A percentile compares a stretch with the other conserved stretches of the same genome.
phyloP scores from a whole-genome alignment of 1,284 basidiomycete species.

The Rhodotorula sp. region DNA sequence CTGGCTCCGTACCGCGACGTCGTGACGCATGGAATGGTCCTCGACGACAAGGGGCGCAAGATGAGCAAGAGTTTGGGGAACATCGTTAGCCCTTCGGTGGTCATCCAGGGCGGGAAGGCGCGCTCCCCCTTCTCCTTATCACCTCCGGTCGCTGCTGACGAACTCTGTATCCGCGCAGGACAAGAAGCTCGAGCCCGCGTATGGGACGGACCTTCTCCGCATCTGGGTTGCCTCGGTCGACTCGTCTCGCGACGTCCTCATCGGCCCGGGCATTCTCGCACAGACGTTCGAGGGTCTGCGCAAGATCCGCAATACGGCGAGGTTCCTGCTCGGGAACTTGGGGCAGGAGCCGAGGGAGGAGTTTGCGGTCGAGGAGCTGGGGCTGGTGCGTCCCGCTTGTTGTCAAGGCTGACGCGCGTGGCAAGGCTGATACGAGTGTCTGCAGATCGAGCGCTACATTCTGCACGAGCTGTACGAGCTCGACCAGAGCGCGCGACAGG shows the following conservation, averaged over 20 bases:
- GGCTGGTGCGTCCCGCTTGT: slow-evolving; percentile 59
- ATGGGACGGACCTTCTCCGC: slow-evolving; percentile 84
- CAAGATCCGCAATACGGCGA: slow-evolving; percentile 82
- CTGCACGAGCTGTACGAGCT: slow-evolving; percentile 79
- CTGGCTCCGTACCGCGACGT: slow-evolving; percentile 73
- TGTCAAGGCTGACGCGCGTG: too few species aligned
- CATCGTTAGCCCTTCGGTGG: slow-evolving; percentile 71
- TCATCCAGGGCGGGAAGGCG: slow-evolving; percentile 78
- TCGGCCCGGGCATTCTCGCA: slow-evolving; percentile 75
- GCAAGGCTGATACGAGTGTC: neutral
- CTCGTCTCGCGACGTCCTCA: slow-evolving; percentile 82
- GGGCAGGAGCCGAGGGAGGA: slow-evolving; percentile 52
- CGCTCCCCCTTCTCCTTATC: neutral
- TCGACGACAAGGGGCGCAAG: slow-evolving; percentile 88
- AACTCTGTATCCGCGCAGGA: slow-evolving; percentile 55
- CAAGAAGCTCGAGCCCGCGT: slow-evolving; percentile 68
- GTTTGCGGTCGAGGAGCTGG: slow-evolving; percentile 58
- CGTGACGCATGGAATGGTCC: slow-evolving; percentile 95
- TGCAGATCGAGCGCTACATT: slow-evolving; percentile 77
- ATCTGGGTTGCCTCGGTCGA: slow-evolving; percentile 92
- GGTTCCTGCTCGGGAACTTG: slow-evolving; percentile 88
- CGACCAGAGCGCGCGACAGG: slow-evolving; percentile 66
- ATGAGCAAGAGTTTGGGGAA: slow-evolving; percentile 99
- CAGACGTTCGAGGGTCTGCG: slow-evolving; percentile 77
- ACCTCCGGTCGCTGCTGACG: neutral